Evolutionary conservation across 768 basidiomycete species (phyloP).

Genomic region (Mycena rosella): DNA sequence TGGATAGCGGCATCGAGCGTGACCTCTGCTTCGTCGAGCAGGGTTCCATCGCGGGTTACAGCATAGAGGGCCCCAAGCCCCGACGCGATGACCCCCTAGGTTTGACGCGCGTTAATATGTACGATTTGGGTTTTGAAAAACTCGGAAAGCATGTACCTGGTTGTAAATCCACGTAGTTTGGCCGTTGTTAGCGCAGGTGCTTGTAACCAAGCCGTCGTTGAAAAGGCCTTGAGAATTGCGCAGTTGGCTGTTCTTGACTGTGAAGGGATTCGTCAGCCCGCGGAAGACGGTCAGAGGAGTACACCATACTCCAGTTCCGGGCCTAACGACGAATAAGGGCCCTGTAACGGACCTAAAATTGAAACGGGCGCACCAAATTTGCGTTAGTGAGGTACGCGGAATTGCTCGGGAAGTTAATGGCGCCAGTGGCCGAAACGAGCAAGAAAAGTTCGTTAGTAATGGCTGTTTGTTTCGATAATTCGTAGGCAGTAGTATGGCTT

Average conservation of each 20-base stretch:
- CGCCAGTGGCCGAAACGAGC: constrained; percentile 62
- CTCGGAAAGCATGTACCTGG: constrained; percentile 52
- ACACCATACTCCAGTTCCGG: constrained; percentile 52
- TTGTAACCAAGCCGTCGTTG: constrained; percentile 56
- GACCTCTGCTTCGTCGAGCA: constrained; percentile 62
- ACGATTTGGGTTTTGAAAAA: too few relatives aligned
- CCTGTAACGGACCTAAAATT: not conserved
- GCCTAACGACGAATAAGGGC: constrained; percentile 37
- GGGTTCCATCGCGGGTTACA: constrained; percentile 52
- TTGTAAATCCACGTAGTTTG: constrained; percentile 70
- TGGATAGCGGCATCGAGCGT: constrained; percentile 64
- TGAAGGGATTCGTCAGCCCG: not conserved
- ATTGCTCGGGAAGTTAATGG: constrained; percentile 51
- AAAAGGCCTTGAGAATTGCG: constrained; percentile 58
- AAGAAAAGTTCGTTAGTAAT: constrained; percentile 72
- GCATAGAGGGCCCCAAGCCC: constrained; percentile 62
- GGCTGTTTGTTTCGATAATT: constrained; percentile 39
- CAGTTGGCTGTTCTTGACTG: constrained; percentile 59
- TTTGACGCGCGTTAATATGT: not conserved
- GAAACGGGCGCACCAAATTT: constrained; percentile 49
- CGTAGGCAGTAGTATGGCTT: not conserved
- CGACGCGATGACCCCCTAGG: constrained; percentile 67
- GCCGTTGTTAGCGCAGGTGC: constrained; percentile 57
- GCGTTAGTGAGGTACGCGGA: constrained; percentile 62
- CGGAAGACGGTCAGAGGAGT: not conserved